These are phyloP conservation scores for Domatiomyces globalis DNA, from an alignment of 2,329 filamentous ascomycete genomes.

Conservation along the genomic window DNA sequence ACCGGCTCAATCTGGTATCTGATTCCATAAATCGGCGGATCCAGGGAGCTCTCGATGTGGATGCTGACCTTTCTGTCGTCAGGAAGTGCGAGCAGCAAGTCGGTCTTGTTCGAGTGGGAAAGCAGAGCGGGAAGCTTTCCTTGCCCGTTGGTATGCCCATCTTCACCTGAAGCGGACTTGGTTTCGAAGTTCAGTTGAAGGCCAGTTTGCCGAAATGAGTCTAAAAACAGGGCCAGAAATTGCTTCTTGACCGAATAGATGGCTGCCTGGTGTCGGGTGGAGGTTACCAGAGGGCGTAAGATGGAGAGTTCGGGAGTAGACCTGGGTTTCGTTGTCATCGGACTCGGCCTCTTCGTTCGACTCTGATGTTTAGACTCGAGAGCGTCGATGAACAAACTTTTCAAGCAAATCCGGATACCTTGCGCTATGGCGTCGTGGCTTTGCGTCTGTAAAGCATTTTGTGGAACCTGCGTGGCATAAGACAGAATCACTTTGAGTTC, in stretches of 20 bases:
- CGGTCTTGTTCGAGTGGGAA: conserved; percentile 7
- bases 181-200: conserved; percentile 5
- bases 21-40: conserved; percentile 12
- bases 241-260: conserved; percentile 19
- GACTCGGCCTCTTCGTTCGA: conserved; percentile 48
- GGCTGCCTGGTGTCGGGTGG: conserved; percentile 36
- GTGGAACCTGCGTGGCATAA: conserved; percentile 47
- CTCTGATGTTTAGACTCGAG: conserved; percentile 61
- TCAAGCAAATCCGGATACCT: conserved; percentile 50
- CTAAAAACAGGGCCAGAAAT: conserved; percentile 20
- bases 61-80: conserved; percentile 6
- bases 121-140: conserved; percentile 2
- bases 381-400: conserved; percentile 62
- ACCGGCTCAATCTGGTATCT: conserved; percentile 10
- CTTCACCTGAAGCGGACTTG: not conserved
- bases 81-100: conserved; percentile 9
- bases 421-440: conserved; percentile 46
- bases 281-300: conserved; percentile 43
- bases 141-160: conserved; percentile 3
- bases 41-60: conserved; percentile 11
- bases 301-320: conserved; percentile 41
- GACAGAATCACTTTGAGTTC: conserved; percentile 51
- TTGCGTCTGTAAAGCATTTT: conserved; percentile 16
- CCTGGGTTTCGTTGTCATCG: conserved; percentile 38
- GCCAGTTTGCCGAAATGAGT: conserved; percentile 8